These are phyloP conservation scores for Hypoxylon sp. DNA, from an alignment of 2,329 filamentous ascomycete species.

Conservation along the genomic window DNA sequence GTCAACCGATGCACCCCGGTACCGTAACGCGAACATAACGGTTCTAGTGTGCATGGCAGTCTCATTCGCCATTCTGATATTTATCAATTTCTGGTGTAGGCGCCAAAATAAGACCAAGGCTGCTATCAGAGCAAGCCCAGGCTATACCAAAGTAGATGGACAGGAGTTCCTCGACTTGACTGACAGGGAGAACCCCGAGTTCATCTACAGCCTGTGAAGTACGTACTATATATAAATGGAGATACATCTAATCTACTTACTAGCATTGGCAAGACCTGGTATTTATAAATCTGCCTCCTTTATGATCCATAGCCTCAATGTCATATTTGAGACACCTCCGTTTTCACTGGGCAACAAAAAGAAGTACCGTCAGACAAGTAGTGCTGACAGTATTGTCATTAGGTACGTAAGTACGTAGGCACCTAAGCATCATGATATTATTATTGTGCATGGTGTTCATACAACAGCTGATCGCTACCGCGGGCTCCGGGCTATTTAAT, in stretches of 20 bases:
- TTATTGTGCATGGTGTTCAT: not conserved
- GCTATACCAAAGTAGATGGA: slow-evolving; percentile 74
- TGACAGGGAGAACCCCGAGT: slow-evolving; percentile 75
- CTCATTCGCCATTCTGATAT: slow-evolving; percentile 67
- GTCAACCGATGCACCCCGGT: slow-evolving; percentile 69
- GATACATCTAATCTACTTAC: not conserved
- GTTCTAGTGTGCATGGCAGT: slow-evolving; percentile 72
- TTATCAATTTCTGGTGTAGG: slow-evolving; percentile 74
- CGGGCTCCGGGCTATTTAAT: not conserved
- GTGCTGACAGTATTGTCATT: not conserved
- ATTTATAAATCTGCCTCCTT: not conserved
- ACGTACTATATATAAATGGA: not conserved
- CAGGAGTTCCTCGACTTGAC: slow-evolving; percentile 78
- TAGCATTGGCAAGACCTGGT: not conserved
- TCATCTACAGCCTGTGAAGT: slow-evolving; percentile 69
- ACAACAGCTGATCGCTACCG: not conserved
- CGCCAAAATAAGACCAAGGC: slow-evolving; percentile 73
- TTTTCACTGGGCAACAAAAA: not conserved
- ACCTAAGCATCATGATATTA: too few species aligned
- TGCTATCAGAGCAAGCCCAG: slow-evolving; percentile 63
- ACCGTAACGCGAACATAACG: slow-evolving; percentile 74
- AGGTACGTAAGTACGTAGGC: too few species aligned
- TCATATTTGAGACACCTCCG: not conserved
- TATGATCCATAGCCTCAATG: not conserved
- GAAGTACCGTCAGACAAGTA: not conserved